Percentiles rank a stretch among this genome's conserved stretches.
Conservation (phyloP, 1,139 yeast species). For the Lodderomyces elongisporus region DNA sequence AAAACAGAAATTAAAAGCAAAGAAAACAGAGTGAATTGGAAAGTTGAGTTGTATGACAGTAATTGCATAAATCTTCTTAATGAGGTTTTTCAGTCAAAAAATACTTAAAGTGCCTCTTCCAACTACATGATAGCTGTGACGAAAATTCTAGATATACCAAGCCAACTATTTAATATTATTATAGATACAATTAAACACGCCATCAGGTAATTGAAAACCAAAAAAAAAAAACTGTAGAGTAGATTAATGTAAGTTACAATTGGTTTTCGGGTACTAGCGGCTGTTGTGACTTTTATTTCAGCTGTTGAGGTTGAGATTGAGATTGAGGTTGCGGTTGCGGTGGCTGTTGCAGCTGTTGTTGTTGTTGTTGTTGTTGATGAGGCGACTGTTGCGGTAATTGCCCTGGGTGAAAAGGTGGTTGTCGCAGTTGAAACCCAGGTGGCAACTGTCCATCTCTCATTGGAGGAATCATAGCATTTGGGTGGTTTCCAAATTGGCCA, state of each 20-base stretch:
- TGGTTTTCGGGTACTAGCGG: too few relatives aligned
- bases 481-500: conserved; percentile 12
- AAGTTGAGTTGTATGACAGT: neutral
- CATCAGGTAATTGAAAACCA: neutral
- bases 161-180: too few relatives aligned
- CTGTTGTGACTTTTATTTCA: neutral
- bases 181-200: neutral
- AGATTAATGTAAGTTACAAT: too few relatives aligned
- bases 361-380: conserved; percentile 6
- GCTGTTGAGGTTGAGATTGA: conserved; percentile 1
- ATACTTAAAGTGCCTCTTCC: too few relatives aligned
- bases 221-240: neutral
- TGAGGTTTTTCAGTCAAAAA: too few relatives aligned
- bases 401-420: conserved; percentile 14
- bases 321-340: conserved; percentile 1
- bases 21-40: neutral
- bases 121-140: too few relatives aligned
- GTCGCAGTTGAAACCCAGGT: conserved; percentile 15
- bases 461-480: conserved; percentile 19
- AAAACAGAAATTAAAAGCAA: too few relatives aligned
- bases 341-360: conserved; percentile 14
- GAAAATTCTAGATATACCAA: too few relatives aligned
- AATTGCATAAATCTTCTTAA: too few relatives aligned
- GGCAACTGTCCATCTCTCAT: too few relatives aligned
- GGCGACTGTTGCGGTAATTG: conserved; percentile 12